Evolutionary conservation across 768 basidiomycete species (phyloP), one percentile per base, ranked within the genome.

Genomic region (Albatrellus ellisii): DNA sequence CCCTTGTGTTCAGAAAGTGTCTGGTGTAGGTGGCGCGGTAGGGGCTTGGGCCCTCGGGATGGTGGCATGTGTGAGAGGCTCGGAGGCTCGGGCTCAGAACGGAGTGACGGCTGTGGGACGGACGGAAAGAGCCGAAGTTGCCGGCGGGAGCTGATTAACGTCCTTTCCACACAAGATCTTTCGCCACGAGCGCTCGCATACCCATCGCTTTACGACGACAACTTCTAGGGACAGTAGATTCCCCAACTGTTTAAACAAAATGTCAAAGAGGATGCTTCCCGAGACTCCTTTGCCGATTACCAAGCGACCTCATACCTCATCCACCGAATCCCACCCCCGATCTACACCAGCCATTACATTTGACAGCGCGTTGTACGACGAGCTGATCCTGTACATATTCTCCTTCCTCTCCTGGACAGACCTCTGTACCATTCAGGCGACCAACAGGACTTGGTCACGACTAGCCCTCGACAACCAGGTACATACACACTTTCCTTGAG

Each of bases 371-470:
- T 60, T 87, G 32, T 87, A 75, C 54, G 85, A 88, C 52, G 84
- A 88, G 60, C 70, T 88, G 35, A 63, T 85, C 35, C 63, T 87
- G 17, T 69, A 66, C 52, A 75, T 87, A 42, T 82, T 88, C 64
- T 76, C 82, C 2, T 69, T 77, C 59, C 67, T 88, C 28, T 67
- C 72, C 24, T 75, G 69, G 62, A 51, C 59, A 17, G 83, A 85
- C 59, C 73, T 88, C 22, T 87, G 85, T 54, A 55, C 66, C 9
- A 61, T 71, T 20, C 78, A 84, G 56, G 58, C 66, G 11, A 72
- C 72, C 34, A 83, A 70, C 59, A 67, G 63, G 46, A 77, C 75
- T 50, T 86, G 81, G 71, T 67, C 70, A 9, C 63, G 84, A 36
- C 64, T 87, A 9, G 69, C 80, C 4, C 62, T 64, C 34, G 83